Evolutionary conservation across 345 rosid genomes (phyloP).

Genomic region (Euphorbia pulcherrima): DNA sequence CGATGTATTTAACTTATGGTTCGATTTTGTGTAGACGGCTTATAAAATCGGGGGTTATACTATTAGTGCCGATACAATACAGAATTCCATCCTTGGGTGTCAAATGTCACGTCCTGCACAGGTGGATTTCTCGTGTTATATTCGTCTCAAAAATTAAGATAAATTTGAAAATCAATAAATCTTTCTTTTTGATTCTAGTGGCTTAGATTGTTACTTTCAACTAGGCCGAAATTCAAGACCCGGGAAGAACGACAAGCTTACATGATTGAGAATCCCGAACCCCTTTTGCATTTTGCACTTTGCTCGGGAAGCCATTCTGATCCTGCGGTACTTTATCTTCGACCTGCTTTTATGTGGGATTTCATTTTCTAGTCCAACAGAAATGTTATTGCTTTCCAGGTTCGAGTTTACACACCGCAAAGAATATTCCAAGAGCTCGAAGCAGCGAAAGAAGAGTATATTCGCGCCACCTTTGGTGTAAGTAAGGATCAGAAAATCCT

Average conservation of each 20-base stretch:
- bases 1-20: constrained; percentile 12
- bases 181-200: constrained; percentile 51
- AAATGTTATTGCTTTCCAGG: constrained; percentile 40
- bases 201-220: constrained; percentile 65
- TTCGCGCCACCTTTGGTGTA: constrained; percentile 63
- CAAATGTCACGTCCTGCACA: constrained; percentile 93
- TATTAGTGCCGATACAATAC: constrained; percentile 76
- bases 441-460: constrained; percentile 81
- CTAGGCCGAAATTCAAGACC: constrained; percentile 64
- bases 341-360: background rate
- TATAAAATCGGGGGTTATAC: constrained; percentile 91
- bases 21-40: constrained; percentile 64
- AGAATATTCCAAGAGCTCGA: constrained; percentile 73
- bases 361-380: background rate
- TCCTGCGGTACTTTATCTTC: constrained; percentile 70
- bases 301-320: constrained; percentile 92
- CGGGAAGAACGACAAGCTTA: constrained; percentile 69
- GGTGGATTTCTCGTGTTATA: constrained; percentile 37
- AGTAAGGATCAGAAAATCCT: constrained; percentile 70
- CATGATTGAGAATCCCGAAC: constrained; percentile 58
- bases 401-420: constrained; percentile 74
- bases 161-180: background rate
- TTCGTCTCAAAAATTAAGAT: constrained; percentile 10
- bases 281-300: constrained; percentile 78
- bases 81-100: constrained; percentile 70